phyloP scores from a whole-genome alignment of 83 land plant genomes.

The Isoetes engelmannii region DNA sequence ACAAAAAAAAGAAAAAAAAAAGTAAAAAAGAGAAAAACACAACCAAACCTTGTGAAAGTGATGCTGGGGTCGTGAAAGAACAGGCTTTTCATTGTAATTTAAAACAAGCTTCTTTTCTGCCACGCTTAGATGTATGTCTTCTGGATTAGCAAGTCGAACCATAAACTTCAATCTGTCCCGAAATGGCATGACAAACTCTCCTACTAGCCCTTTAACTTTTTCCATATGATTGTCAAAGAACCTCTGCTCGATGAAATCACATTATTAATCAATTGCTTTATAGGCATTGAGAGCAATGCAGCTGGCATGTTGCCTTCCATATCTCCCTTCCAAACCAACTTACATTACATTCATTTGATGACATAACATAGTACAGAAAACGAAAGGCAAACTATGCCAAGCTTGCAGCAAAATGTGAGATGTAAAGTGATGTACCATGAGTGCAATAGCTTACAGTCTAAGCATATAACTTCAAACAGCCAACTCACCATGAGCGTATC shows the following conservation, averaged over 20 bases:
- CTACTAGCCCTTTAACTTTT: constrained; percentile 67
- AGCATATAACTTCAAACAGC: background rate
- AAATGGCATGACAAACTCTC: constrained; percentile 53
- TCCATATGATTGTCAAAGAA: constrained; percentile 71
- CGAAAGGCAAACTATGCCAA: background rate
- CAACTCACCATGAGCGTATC: constrained; percentile 52
- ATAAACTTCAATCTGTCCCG: constrained; percentile 77
- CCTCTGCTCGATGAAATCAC: constrained; percentile 38
- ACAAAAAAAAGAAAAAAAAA: background rate
- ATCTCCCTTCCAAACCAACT: no score
- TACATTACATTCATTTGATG: background rate
- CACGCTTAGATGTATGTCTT: no score
- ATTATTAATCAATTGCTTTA: background rate
- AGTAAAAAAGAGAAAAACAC: background rate
- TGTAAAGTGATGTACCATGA: background rate
- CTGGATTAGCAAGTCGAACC: constrained; percentile 65
- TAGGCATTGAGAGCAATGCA: background rate
- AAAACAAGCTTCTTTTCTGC: no score
- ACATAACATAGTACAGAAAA: background rate
- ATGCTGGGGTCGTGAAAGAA: no score
- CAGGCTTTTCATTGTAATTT: no score
- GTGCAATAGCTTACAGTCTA: background rate
- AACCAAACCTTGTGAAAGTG: constrained; percentile 31
- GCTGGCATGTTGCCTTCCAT: background rate
- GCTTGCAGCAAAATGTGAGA: background rate